These are phyloP conservation scores for Mycena belliarum DNA, from an alignment of 768 basidiomycete species.

Conservation along the genomic window DNA sequence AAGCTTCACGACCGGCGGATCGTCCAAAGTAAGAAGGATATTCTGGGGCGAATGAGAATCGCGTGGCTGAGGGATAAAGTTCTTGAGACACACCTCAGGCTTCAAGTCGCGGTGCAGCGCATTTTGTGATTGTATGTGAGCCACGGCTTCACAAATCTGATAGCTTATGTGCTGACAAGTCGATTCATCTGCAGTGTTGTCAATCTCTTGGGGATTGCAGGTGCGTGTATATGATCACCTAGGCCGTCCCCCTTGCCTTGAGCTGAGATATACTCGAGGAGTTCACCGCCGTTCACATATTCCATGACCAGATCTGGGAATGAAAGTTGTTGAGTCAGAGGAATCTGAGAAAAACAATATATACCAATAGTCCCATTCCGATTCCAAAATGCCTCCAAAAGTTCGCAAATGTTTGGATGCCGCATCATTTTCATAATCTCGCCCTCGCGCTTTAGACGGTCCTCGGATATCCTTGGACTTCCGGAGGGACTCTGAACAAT, in stretches of 20 bases:
- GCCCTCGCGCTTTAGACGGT: slow-evolving; percentile 37
- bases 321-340: background rate
- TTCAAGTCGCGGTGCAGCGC: background rate
- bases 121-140: background rate
- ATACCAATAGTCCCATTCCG: slow-evolving; percentile 62
- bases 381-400: slow-evolving; percentile 77
- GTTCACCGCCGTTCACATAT: background rate
- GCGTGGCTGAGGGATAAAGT: background rate
- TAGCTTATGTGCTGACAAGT: background rate
- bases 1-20: background rate
- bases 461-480: background rate
- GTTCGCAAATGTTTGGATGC: slow-evolving; percentile 79
- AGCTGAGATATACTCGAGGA: background rate
- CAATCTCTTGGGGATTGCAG: background rate
- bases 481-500: too few relatives aligned
- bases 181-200: background rate
- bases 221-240: background rate
- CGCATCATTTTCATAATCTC: slow-evolving; percentile 73
- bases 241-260: background rate
- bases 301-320: background rate
- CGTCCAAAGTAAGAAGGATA: background rate
- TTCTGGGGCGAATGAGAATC: background rate
- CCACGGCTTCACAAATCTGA: background rate
- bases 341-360: background rate
- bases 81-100: background rate